Evolutionary conservation across 345 rosid genomes (phyloP).

Genomic region (Pistacia vera): DNA sequence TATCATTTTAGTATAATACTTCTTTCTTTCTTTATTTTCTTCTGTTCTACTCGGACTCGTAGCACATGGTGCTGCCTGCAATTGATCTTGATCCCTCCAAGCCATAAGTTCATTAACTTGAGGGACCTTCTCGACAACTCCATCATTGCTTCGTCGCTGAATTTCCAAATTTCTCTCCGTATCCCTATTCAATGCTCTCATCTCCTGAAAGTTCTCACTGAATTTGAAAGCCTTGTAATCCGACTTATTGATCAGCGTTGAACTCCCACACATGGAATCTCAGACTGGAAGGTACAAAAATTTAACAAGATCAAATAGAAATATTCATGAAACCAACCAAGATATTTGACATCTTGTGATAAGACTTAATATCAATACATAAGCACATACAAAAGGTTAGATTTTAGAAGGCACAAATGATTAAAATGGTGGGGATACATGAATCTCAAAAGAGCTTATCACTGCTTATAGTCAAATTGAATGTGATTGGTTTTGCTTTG

Average conservation of each 20-base stretch:
- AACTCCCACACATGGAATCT: neutral
- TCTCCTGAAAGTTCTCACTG: constrained; percentile 16
- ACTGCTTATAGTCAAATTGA: neutral
- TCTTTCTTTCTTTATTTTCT: constrained; percentile 10
- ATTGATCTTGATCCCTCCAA: constrained; percentile 4
- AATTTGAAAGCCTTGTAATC: constrained; percentile 24
- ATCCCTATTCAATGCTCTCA: constrained; percentile 12
- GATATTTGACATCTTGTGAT: constrained; percentile 1
- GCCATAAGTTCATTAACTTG: neutral
- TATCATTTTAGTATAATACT: constrained; percentile 1
- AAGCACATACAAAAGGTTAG: neutral
- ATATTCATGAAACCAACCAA: neutral
- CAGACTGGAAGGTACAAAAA: constrained; percentile 6
- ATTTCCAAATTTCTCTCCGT: neutral
- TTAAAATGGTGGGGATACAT: neutral
- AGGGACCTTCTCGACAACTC: neutral
- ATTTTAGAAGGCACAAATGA: neutral
- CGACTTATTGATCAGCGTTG: constrained; percentile 2
- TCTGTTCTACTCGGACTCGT: constrained; percentile 8
- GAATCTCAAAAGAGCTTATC: constrained; percentile 1
- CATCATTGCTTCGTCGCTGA: neutral
- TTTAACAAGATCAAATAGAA: neutral
- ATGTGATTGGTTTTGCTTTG: constrained; percentile 3
- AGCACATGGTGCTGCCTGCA: neutral
- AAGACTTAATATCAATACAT: neutral